Evolutionary conservation across 345 rosid genomes (phyloP), one percentile per base, ranked within the genome.

Genomic region (Gossypium longicalyx): DNA sequence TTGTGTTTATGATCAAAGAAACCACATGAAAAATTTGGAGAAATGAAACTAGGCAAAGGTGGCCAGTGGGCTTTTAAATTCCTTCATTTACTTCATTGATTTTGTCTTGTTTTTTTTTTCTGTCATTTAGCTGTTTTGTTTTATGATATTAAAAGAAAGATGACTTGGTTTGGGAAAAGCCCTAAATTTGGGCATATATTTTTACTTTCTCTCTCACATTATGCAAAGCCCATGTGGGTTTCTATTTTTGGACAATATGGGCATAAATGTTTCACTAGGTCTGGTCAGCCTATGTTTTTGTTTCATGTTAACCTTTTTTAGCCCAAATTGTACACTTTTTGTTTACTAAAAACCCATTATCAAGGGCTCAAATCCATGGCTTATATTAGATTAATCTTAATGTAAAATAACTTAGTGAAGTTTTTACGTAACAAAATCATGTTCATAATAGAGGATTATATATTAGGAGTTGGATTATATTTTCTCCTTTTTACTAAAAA

Each of bases 121-220:
- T 49, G 72, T 68, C 71, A 47, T 47, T 47, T 67, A 12, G 54
- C 71, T 23, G 56, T 12, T 68, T 12, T 67, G 71, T 23, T 67
- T 48, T n/a, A 44, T 9, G 3, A 66, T 66, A 6, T 20, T 67
- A 23, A 47, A 52, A 13, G 20, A 67, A 7, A 12, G 19, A 38
- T 64, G 69, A 22, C 69, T 5, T 41, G 68, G 22, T 64, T 64
- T 13, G 13, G 56, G 56, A 9, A 67, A 49, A 12, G 8, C 13
- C 13, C 57, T 48, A 15, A 15, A 68, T 48, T 23, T 48, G 44
- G 19, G 13, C n/a, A 15, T 11, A 20, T 56, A 34, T 16, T 1
- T 41, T 23, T 67, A 7, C 12, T 23, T 2, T 6, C 9, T 1
- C 49, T 48, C 1, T 16, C 22, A 17, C 44, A 4, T 5, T 22